Evolutionary conservation across 225 moss, liverwort and hornwort species (phyloP).

Genomic region (Polytrichum commune): DNA sequence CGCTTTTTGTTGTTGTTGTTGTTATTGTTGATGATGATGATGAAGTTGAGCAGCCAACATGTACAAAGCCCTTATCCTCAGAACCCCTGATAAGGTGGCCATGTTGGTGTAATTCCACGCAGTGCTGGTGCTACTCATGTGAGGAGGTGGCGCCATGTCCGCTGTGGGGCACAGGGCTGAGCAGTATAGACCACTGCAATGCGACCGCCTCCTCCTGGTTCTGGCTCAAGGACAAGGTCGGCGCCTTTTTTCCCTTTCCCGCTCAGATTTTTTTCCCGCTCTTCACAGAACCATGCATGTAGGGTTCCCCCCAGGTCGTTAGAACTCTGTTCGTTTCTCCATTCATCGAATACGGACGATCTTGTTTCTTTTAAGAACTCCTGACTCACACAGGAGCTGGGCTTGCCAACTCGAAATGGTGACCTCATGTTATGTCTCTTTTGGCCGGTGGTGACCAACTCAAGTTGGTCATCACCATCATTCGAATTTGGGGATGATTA

Average conservation of each 20-base stretch:
- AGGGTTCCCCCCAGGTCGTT: constrained; percentile 13
- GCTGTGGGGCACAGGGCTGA: constrained; percentile 87
- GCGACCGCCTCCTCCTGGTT: constrained; percentile 71
- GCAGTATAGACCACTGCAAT: constrained; percentile 91
- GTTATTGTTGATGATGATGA: too few species aligned
- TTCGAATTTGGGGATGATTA: neutral
- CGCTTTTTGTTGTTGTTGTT: neutral
- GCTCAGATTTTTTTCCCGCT: constrained; percentile 20
- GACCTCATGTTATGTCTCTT: too few species aligned
- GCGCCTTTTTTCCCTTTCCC: constrained; percentile 23
- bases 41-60: too few species aligned
- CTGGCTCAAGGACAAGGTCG: constrained; percentile 79
- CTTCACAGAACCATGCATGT: constrained; percentile 13
- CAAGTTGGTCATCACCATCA: neutral
- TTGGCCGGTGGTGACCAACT: too few species aligned
- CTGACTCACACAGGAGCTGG: too few species aligned
- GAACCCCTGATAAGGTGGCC: too few species aligned
- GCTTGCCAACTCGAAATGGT: too few species aligned
- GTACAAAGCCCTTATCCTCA: too few species aligned
- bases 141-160: constrained; percentile 87
- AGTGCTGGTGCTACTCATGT: constrained; percentile 98
- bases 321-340: constrained; percentile 39
- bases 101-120: constrained; percentile 15
- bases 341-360: constrained; percentile 2
- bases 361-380: too few species aligned